A percentile compares a stretch with the other conserved stretches of the same genome.
phyloP scores from a whole-genome alignment of 2,329 filamentous ascomycete genomes.

The Karstenula rhodostoma region DNA sequence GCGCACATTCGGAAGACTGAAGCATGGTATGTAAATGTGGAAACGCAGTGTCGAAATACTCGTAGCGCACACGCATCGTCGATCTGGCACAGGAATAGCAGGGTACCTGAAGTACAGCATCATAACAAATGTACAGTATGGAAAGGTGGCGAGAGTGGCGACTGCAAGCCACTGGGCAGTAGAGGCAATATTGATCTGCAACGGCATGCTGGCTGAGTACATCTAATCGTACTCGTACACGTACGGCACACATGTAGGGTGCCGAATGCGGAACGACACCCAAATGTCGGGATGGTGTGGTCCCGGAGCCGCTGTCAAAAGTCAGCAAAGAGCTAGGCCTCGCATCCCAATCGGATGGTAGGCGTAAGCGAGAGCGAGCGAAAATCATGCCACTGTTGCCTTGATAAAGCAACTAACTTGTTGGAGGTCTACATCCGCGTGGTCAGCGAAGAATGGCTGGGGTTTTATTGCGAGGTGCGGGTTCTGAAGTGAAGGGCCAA shows the following conservation, averaged over 20 bases:
- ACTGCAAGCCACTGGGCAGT: background rate
- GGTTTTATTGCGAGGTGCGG: background rate
- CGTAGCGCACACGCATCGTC: slow-evolving; percentile 11
- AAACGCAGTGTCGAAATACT: slow-evolving; percentile 1
- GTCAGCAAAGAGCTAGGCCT: slow-evolving; percentile 7
- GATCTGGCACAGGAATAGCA: slow-evolving; percentile 2
- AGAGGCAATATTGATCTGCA: background rate
- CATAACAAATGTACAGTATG: background rate
- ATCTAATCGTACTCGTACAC: background rate
- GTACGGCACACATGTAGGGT: background rate
- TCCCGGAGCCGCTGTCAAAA: slow-evolving; percentile 12
- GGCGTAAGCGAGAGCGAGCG: slow-evolving; percentile 9
- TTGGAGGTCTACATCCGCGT: slow-evolving; percentile 4
- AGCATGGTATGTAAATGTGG: slow-evolving; percentile 11
- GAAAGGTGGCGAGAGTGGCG: background rate
- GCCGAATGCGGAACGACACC: background rate
- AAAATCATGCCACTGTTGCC: background rate
- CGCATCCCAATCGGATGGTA: slow-evolving; percentile 9
- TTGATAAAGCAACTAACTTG: slow-evolving; percentile 1
- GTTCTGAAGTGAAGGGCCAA: background rate
- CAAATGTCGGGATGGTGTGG: slow-evolving; percentile 1
- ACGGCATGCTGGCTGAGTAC: background rate
- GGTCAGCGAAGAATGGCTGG: background rate
- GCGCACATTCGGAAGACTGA: slow-evolving; percentile 1
- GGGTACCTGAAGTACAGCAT: background rate